Conservation (phyloP, 352 stramenopile species). For the Phytopythium cucurbitacearum region DNA sequence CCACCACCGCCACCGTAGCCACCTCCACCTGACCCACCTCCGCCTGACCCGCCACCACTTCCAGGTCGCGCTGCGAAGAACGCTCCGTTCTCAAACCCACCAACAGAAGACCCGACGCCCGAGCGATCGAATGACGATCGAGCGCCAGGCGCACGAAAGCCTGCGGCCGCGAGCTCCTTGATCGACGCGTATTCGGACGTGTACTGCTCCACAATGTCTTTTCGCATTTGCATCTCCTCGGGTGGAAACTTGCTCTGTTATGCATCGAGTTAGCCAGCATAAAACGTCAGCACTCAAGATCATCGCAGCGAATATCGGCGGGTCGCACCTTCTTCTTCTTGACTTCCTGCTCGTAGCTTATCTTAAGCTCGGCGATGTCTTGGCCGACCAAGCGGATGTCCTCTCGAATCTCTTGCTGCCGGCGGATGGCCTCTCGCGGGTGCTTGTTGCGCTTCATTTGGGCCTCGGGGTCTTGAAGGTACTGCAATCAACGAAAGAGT, state of each 20-base stretch:
- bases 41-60: slow-evolving; percentile 8
- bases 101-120: slow-evolving; percentile 38
- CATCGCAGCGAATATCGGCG: not conserved
- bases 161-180: slow-evolving; percentile 65
- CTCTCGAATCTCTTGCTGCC: slow-evolving; percentile 78
- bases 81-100: slow-evolving; percentile 58
- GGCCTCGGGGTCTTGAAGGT: slow-evolving; percentile 68
- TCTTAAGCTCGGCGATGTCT: slow-evolving; percentile 71
- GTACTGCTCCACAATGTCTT: slow-evolving; percentile 80
- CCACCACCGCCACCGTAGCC: slow-evolving; percentile 18
- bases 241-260: slow-evolving; percentile 69
- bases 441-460: slow-evolving; percentile 67
- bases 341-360: slow-evolving; percentile 61
- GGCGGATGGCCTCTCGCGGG: slow-evolving; percentile 70
- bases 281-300: not conserved
- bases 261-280: not conserved
- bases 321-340: slow-evolving; percentile 78
- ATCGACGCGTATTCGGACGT: slow-evolving; percentile 69
- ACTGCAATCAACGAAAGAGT: slow-evolving; percentile 24
- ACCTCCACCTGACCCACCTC: slow-evolving; percentile 8
- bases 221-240: slow-evolving; percentile 71
- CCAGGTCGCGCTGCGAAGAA: slow-evolving; percentile 43
- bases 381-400: slow-evolving; percentile 69
- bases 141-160: slow-evolving; percentile 45
- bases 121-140: slow-evolving; percentile 42